Evolutionary conservation across 108 stramenopile species (phyloP).

Genomic region (Aurantiochytrium sp.): DNA sequence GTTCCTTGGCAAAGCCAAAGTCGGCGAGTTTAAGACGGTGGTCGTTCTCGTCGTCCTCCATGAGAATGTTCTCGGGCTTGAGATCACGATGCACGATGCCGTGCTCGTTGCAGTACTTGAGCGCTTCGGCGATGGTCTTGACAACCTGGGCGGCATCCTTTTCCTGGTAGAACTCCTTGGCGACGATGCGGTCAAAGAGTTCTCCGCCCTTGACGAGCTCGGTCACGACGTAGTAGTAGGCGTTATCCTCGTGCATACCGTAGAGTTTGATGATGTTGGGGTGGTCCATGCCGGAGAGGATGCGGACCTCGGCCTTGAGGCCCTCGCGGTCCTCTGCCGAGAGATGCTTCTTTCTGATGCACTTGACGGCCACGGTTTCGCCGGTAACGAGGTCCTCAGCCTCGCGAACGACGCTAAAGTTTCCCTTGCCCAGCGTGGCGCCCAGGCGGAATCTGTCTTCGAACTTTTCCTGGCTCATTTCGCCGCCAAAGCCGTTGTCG

Average conservation of each 20-base stretch:
- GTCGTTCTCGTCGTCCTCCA: conserved; percentile 66
- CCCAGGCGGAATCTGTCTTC: not conserved
- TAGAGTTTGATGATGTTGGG: conserved; percentile 76
- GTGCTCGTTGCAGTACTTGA: conserved; percentile 65
- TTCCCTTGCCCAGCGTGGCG: conserved; percentile 8
- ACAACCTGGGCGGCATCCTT: conserved; percentile 73
- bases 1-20: conserved; percentile 90
- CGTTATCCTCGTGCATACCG: conserved; percentile 74
- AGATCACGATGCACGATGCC: conserved; percentile 75
- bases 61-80: conserved; percentile 88
- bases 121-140: conserved; percentile 65
- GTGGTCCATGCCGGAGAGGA: conserved; percentile 28
- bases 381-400: not conserved
- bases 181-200: conserved; percentile 87
- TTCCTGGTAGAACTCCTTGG: conserved; percentile 78
- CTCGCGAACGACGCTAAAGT: not conserved
- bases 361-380: not conserved
- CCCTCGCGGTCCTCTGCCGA: not conserved
- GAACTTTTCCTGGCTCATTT: not conserved
- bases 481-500: not conserved
- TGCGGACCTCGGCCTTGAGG: not conserved
- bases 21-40: conserved; percentile 86
- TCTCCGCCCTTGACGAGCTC: conserved; percentile 83
- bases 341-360: conserved; percentile 7
- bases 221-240: conserved; percentile 73